Evolutionary conservation across 495 filamentous ascomycete genomes (phyloP).

Genomic region (Aspergillus indologenus): DNA sequence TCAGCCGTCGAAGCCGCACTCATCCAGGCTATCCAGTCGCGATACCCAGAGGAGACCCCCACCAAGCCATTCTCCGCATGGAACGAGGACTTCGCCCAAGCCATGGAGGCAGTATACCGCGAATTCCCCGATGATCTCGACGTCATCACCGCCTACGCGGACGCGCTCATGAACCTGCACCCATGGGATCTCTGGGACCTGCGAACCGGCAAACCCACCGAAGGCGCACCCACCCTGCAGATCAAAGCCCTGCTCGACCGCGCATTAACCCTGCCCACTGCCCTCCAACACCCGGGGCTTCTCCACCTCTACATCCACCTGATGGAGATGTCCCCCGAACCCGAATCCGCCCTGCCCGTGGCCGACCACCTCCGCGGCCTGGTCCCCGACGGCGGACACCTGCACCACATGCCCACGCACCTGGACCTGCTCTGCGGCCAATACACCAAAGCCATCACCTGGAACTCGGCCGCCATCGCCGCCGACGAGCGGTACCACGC

Average conservation of each 20-base stretch:
- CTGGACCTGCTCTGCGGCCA: conserved; percentile 63
- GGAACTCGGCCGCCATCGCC: conserved; percentile 53
- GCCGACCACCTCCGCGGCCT: conserved; percentile 58
- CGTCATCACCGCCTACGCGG: conserved; percentile 56
- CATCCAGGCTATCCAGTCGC: conserved; percentile 50
- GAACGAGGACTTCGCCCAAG: conserved; percentile 55
- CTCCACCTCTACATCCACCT: conserved; percentile 67
- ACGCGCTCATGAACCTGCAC: conserved; percentile 62
- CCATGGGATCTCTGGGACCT: conserved; percentile 65
- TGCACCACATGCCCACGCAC: conserved; percentile 67
- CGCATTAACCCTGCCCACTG: conserved; percentile 37
- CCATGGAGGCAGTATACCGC: conserved; percentile 54
- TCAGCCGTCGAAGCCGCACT: conserved; percentile 53
- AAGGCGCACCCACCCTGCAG: conserved; percentile 55
- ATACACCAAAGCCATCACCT: conserved; percentile 54
- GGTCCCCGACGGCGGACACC: conserved; percentile 60
- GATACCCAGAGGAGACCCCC: conserved; percentile 45
- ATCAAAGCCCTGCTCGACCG: conserved; percentile 54
- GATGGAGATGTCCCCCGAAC: conserved; percentile 63
- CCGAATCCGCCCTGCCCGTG: conserved; percentile 50
- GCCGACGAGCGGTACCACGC: conserved; percentile 58
- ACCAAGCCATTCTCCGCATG: conserved; percentile 42
- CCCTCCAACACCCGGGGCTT: conserved; percentile 52
- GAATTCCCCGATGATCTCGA: conserved; percentile 54
- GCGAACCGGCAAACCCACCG: conserved; percentile 52